Percentiles rank a stretch among this genome's conserved stretches.
phyloP scores from a whole-genome alignment of 768 basidiomycete genomes.

The Lepiota brunneoincarnata region DNA sequence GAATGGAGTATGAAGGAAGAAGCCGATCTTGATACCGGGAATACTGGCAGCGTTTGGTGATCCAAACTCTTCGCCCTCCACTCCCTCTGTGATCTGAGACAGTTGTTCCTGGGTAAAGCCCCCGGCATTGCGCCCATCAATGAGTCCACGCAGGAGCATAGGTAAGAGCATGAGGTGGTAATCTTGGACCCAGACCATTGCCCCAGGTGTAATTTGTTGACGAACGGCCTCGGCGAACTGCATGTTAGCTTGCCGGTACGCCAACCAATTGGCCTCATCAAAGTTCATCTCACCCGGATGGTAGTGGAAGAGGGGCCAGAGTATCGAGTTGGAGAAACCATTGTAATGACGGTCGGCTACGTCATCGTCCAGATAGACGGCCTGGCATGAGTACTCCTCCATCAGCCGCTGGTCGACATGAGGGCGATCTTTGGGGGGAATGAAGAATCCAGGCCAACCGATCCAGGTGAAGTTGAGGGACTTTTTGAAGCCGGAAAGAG shows the following conservation, averaged over 20 bases:
- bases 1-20: conserved; percentile 98
- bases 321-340: conserved; percentile 98
- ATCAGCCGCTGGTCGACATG: conserved; percentile 88
- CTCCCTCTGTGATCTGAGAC: conserved; percentile 68
- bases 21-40: conserved; percentile 89
- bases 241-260: conserved; percentile 95
- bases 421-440: conserved; percentile 88
- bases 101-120: conserved; percentile 61
- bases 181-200: conserved; percentile 99
- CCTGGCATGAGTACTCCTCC: conserved; percentile 96
- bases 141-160: conserved; percentile 86
- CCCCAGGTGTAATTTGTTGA: conserved; percentile 73
- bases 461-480: conserved; percentile 98
- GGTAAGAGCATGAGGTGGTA: conserved; percentile 98
- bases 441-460: conserved; percentile 93
- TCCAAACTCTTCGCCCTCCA: conserved; percentile 46
- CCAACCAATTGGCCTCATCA: conserved; percentile 97
- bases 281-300: conserved; percentile 99
- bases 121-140: conserved; percentile 67
- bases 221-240: conserved; percentile 89
- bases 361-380: conserved; percentile 97
- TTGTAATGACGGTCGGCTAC: conserved; percentile 98
- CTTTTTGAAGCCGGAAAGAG: conserved; percentile 97
- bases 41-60: conserved; percentile 32
- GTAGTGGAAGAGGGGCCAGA: conserved; percentile 99